A percentile compares a stretch with the other conserved stretches of the same genome.
phyloP scores from a whole-genome alignment of 2,329 filamentous ascomycete species.

The Dactylellina leptospora region DNA sequence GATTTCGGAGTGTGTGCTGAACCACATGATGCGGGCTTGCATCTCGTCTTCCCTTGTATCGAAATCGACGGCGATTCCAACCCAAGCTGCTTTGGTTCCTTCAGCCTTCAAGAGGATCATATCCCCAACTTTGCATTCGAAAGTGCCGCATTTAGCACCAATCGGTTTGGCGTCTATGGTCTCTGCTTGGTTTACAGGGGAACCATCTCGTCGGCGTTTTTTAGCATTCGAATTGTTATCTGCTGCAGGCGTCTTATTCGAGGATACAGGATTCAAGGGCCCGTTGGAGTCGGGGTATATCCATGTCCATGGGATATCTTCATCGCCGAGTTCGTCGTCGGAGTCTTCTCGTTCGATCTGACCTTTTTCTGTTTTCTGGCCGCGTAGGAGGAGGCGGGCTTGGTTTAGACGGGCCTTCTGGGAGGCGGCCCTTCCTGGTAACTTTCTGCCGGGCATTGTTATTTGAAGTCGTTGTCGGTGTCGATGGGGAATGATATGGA shows the following conservation, averaged over 20 bases:
- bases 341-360: conserved; percentile 79
- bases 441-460: conserved; percentile 40
- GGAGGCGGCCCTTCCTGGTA: conserved; percentile 33
- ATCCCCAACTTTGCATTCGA: conserved; percentile 83
- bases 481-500: neutral
- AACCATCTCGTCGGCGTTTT: conserved; percentile 48
- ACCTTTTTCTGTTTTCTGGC: conserved; percentile 61
- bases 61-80: conserved; percentile 87
- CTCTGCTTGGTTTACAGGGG: conserved; percentile 56
- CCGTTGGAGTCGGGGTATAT: conserved; percentile 66
- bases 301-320: conserved; percentile 81
- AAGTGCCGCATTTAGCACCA: conserved; percentile 82
- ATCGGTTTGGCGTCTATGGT: conserved; percentile 68
- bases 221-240: conserved; percentile 40
- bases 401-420: conserved; percentile 62
- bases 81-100: conserved; percentile 81
- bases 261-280: conserved; percentile 22
- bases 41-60: conserved; percentile 78
- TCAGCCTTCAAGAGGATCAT: conserved; percentile 87
- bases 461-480: neutral
- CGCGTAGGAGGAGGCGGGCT: conserved; percentile 64
- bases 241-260: conserved; percentile 33
- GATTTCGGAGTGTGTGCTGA: conserved; percentile 89
- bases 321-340: conserved; percentile 81
- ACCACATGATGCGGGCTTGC: conserved; percentile 93